Evolutionary conservation across 495 filamentous ascomycete species (phyloP).

Genomic region (Annulohypoxylon bovei): DNA sequence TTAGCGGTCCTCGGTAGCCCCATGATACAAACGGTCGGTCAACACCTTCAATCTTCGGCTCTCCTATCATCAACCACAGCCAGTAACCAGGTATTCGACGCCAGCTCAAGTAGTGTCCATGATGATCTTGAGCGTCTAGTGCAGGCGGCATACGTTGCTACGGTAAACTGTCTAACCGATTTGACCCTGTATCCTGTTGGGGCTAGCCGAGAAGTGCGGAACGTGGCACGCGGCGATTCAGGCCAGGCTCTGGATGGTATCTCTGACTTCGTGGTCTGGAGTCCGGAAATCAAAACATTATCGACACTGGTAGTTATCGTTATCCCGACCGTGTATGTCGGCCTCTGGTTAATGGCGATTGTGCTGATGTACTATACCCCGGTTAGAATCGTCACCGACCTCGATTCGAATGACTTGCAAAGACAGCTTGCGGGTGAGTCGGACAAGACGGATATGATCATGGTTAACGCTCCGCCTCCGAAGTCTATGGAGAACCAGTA

Average conservation of each 20-base stretch:
- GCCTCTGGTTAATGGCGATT: slow-evolving; percentile 28
- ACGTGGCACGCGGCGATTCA: slow-evolving; percentile 28
- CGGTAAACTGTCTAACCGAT: slow-evolving; percentile 46
- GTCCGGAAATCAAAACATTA: slow-evolving; percentile 45
- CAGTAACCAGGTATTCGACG: slow-evolving; percentile 43
- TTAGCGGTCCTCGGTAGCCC: slow-evolving; percentile 36
- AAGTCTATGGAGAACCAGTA: not conserved
- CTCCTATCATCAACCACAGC: slow-evolving; percentile 45
- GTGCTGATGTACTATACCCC: slow-evolving; percentile 10
- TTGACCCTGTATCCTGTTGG: slow-evolving; percentile 41
- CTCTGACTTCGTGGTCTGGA: slow-evolving; percentile 51
- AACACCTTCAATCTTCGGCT: slow-evolving; percentile 40
- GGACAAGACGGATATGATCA: not conserved
- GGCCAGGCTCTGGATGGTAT: slow-evolving; percentile 26
- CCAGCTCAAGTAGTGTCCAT: slow-evolving; percentile 42
- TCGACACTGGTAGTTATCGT: slow-evolving; percentile 46
- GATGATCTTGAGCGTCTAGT: slow-evolving; percentile 47
- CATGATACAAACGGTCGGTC: slow-evolving; percentile 38
- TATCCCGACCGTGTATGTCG: slow-evolving; percentile 42
- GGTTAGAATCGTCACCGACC: not conserved
- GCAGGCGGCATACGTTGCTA: slow-evolving; percentile 46
- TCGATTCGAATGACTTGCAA: slow-evolving; percentile 2
- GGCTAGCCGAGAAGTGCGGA: slow-evolving; percentile 7
- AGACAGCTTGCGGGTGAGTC: not conserved
- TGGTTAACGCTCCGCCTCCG: not conserved